Evolutionary conservation across 176 grass and related monocot genomes (phyloP), one percentile per base, ranked within the genome.

Genomic region (Calamus simplicifolius): DNA sequence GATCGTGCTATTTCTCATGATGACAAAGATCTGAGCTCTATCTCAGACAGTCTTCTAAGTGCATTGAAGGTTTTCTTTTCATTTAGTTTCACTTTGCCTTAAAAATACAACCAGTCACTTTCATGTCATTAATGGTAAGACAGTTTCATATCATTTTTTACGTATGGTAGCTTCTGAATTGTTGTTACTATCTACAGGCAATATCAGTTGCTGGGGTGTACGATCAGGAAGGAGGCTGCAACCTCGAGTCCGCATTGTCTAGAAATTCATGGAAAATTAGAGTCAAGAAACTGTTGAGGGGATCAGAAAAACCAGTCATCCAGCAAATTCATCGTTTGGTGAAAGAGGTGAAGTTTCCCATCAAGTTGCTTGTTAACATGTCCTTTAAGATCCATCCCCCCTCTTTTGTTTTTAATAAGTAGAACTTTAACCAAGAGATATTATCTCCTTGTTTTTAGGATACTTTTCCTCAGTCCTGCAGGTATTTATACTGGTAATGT

Each of bases 201-300:
- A 72, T 63, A 51, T 60, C 71, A 61, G 80, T 82, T 72, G 78
- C 80, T 71, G 83, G 80, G 61, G 65, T 95, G 28, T 79, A 84
- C 75, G 75, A 89, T 79, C 71, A 80, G 52, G 68, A 90, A 73
- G 75, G 76, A 68, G 77, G 66, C 43, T 53, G 26, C 71, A 83
- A 55, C 18, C 29, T 95, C 54, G 77, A 95, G 61, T 69, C 60
- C 27, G 56, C 73, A 43, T 81, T 90, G 52, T 66, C 74, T 62
- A 79, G 35, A 87, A 80, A 87, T 77, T 74, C 69, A 5, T 95
- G 91, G 91, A 95, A 95, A 80, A 71, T 84, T 59, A 77, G 51
- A 76, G 73, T 82, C 38, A 77, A 71, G 49, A 82, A 75, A 54
- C 81, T 95, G 48, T 72, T 87, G 67, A 73, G 16, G 49, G 64